phyloP scores from a whole-genome alignment of 139 green algal genomes.

The Micromonas pusilla region DNA sequence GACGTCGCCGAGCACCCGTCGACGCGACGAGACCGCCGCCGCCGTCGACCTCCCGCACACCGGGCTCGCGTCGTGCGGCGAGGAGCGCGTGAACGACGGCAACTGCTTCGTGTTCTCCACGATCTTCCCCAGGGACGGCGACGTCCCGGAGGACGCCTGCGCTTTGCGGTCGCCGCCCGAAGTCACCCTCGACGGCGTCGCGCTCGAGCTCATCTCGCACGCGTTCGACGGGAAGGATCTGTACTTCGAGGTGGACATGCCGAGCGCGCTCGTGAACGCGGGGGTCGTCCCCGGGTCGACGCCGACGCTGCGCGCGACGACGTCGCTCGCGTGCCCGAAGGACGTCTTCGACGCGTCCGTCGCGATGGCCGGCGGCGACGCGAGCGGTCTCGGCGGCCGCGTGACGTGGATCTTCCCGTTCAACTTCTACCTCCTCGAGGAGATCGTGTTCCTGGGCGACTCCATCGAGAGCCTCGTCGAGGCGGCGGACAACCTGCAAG shows the following conservation, averaged over 20 bases:
- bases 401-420: background rate
- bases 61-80: no score
- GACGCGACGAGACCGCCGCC: no score
- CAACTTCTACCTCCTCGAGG: background rate
- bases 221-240: background rate
- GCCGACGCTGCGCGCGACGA: background rate
- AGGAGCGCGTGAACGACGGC: no score
- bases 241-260: background rate
- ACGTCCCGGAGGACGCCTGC: no score
- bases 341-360: background rate
- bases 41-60: no score
- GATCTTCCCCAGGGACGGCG: no score
- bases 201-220: background rate
- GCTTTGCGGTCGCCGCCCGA: background rate
- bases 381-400: no score
- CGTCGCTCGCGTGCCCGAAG: background rate
- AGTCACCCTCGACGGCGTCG: background rate
- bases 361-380: no score
- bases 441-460: background rate
- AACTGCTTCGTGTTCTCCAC: no score
- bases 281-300: background rate
- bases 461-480: background rate
- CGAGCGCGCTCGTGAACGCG: background rate
- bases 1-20: no score
- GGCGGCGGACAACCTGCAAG: background rate